These are phyloP conservation scores for Vicia sativa DNA, from an alignment of 306 rosid genomes.

Conservation along the genomic window DNA sequence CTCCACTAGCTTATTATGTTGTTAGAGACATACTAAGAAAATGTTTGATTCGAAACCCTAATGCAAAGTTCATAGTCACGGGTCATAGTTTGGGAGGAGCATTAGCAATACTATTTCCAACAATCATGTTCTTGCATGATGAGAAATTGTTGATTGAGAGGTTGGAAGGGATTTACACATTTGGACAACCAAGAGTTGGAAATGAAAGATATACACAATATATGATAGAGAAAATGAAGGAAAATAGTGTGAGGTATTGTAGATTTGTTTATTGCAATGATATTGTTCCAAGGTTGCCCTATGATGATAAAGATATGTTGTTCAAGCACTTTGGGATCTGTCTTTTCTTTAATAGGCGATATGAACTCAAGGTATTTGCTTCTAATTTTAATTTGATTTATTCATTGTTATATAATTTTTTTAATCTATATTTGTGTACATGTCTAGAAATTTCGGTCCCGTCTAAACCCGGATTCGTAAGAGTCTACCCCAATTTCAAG, in stretches of 20 bases:
- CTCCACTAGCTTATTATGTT: conserved; percentile 59
- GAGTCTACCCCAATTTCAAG: no score
- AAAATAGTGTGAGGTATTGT: conserved; percentile 53
- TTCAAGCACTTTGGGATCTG: conserved; percentile 85
- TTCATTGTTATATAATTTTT: no score
- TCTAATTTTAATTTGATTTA: no score
- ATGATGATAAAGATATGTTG: conserved; percentile 56
- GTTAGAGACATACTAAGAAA: conserved; percentile 49
- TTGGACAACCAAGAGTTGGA: conserved; percentile 92
- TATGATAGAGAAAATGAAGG: conserved; percentile 57
- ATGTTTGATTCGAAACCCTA: conserved; percentile 34
- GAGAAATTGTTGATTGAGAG: conserved; percentile 62
- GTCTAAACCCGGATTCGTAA: no score
- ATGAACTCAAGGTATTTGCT: conserved; percentile 48
- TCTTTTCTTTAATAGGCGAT: conserved; percentile 58
- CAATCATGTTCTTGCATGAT: conserved; percentile 55
- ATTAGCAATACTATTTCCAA: conserved; percentile 54
- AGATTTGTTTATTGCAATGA: conserved; percentile 80
- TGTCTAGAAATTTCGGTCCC: no score
- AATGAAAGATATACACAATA: conserved; percentile 47
- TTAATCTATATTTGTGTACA: no score
- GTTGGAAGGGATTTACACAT: conserved; percentile 74
- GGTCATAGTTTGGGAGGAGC: conserved; percentile 83
- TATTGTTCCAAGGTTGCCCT: conserved; percentile 74
- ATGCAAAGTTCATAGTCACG: conserved; percentile 55